A percentile compares a stretch with the other conserved stretches of the same genome.
Conservation (phyloP, 345 rosid species). For the Microthlaspi erraticum region DNA sequence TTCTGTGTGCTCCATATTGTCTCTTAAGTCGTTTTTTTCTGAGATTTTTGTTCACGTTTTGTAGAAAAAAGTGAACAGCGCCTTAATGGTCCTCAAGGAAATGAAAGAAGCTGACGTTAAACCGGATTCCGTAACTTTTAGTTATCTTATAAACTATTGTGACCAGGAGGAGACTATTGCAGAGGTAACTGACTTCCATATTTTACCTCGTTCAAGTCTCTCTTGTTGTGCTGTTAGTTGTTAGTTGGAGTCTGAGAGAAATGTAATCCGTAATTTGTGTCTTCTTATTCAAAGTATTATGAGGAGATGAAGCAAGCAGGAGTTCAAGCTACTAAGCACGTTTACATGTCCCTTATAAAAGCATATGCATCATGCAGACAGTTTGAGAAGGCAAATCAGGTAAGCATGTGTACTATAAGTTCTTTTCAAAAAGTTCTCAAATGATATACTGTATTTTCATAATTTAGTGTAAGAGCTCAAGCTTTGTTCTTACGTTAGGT, state of each 20-base stretch:
- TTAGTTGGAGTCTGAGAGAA: slow-evolving; percentile 15
- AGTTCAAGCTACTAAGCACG: slow-evolving; percentile 55
- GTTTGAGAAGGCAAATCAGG: slow-evolving; percentile 87
- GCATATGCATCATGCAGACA: slow-evolving; percentile 74
- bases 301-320: slow-evolving; percentile 55
- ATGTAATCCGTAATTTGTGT: slow-evolving; percentile 19
- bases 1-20: neutral
- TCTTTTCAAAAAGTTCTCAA: neutral
- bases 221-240: slow-evolving; percentile 39
- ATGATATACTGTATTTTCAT: slow-evolving; percentile 5
- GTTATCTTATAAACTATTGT: slow-evolving; percentile 66
- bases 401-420: slow-evolving; percentile 39
- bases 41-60: slow-evolving; percentile 32
- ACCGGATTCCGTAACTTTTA: slow-evolving; percentile 71
- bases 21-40: neutral
- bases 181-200: slow-evolving; percentile 57
- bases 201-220: neutral
- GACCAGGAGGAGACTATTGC: slow-evolving; percentile 59
- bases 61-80: slow-evolving; percentile 69
- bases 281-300: slow-evolving; percentile 53
- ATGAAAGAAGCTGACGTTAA: slow-evolving; percentile 69
- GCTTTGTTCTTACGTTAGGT: slow-evolving; percentile 56
- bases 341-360: slow-evolving; percentile 69
- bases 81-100: slow-evolving; percentile 61
- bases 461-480: slow-evolving; percentile 25